A percentile compares a stretch with the other conserved stretches of the same genome.
These are phyloP conservation scores for Epichloe brachyelytri DNA, from an alignment of 2,329 filamentous ascomycete genomes.

Conservation along the genomic window DNA sequence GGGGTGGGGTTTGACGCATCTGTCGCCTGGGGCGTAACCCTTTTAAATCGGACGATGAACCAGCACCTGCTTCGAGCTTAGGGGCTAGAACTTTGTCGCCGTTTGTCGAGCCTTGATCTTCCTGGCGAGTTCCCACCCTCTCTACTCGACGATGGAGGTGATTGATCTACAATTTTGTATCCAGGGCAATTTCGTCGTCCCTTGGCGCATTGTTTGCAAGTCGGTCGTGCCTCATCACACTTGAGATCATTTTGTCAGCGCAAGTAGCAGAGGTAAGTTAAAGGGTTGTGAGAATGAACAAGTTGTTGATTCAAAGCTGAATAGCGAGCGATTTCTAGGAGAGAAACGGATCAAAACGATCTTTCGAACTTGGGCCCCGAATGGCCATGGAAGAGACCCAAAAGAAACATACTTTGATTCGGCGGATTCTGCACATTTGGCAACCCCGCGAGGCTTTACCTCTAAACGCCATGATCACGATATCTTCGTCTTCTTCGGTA, in stretches of 20 bases:
- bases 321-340: too few species aligned
- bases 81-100: slow-evolving; percentile 48
- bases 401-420: slow-evolving; percentile 48
- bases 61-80: slow-evolving; percentile 31
- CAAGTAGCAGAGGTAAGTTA: too few species aligned
- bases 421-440: slow-evolving; percentile 58
- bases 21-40: slow-evolving; percentile 8
- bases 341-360: not conserved
- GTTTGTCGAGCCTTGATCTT: slow-evolving; percentile 37
- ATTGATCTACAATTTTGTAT: slow-evolving; percentile 55
- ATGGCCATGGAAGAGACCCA: too few species aligned
- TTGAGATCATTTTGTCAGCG: slow-evolving; percentile 15
- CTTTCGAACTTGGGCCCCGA: not conserved
- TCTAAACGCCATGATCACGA: slow-evolving; percentile 43
- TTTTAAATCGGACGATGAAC: slow-evolving; percentile 12
- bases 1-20: slow-evolving; percentile 15
- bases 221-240: slow-evolving; percentile 55
- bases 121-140: slow-evolving; percentile 38
- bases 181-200: slow-evolving; percentile 49
- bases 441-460: slow-evolving; percentile 54
- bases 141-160: slow-evolving; percentile 15
- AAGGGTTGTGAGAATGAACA: too few species aligned
- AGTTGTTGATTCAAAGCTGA: too few species aligned
- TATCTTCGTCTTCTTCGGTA: not conserved
- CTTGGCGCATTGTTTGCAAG: slow-evolving; percentile 50